These are phyloP conservation scores for Suhomyces ambrosiae DNA, from an alignment of 1,139 yeast genomes.

Conservation along the genomic window DNA sequence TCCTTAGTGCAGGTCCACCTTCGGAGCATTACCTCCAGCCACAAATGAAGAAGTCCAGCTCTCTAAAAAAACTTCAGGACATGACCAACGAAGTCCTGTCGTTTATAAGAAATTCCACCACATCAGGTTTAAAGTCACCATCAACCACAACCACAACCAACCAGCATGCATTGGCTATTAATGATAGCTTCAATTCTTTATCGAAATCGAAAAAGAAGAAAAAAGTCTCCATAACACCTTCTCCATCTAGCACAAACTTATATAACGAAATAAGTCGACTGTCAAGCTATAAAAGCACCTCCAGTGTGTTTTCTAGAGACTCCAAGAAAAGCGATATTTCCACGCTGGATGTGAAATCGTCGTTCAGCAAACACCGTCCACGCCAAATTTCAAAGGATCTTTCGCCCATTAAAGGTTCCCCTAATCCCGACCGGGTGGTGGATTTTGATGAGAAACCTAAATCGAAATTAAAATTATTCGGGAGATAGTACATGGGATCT, in stretches of 20 bases:
- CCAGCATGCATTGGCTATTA: slow-evolving; percentile 10
- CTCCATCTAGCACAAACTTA: slow-evolving; percentile 13
- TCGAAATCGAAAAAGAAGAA: slow-evolving; percentile 1
- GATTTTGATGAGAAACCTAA: slow-evolving; percentile 17
- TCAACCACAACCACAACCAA: slow-evolving; percentile 14
- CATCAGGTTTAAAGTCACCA: slow-evolving; percentile 11
- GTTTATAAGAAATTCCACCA: slow-evolving; percentile 16
- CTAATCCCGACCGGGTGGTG: slow-evolving; percentile 14
- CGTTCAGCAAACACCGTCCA: slow-evolving; percentile 3
- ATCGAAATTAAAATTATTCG: slow-evolving; percentile 16
- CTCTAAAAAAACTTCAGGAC: slow-evolving; percentile 21
- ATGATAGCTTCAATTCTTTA: slow-evolving; percentile 4
- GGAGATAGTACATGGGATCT: slow-evolving; percentile 5
- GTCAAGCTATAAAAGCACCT: slow-evolving; percentile 14
- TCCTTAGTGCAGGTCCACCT: slow-evolving; percentile 40
- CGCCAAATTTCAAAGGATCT: slow-evolving; percentile 12
- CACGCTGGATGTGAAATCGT: slow-evolving; percentile 2
- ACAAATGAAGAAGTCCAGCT: slow-evolving; percentile 17
- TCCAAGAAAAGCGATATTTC: slow-evolving; percentile 12
- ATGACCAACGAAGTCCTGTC: slow-evolving; percentile 18
- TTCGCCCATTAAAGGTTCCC: slow-evolving; percentile 20
- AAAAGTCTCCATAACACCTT: slow-evolving; percentile 11
- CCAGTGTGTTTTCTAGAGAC: slow-evolving; percentile 16
- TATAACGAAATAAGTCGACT: slow-evolving; percentile 14
- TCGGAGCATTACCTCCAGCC: slow-evolving; percentile 1